phyloP scores from a whole-genome alignment of 2,329 filamentous ascomycete species.

The Diaporthe helianthi region DNA sequence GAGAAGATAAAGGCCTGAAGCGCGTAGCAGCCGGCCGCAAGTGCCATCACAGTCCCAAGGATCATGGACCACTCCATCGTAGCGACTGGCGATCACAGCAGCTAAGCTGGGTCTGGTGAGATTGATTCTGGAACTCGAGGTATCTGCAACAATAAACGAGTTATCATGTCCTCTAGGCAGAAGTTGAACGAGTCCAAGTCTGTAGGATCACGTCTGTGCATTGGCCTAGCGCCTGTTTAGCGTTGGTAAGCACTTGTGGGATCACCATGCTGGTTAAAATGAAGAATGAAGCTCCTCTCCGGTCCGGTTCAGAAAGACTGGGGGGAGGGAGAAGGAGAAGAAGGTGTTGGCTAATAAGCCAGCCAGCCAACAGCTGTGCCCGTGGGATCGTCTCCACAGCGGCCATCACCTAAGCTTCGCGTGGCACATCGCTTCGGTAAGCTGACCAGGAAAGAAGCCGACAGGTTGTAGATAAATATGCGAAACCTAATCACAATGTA shows the following conservation, averaged over 20 bases:
- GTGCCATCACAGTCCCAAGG: neutral
- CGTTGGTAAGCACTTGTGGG: neutral
- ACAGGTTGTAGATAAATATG: neutral
- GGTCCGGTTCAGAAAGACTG: neutral
- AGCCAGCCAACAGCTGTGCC: neutral
- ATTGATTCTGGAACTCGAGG: neutral
- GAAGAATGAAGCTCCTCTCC: neutral
- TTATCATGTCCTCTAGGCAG: neutral
- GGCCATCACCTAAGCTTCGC: no score
- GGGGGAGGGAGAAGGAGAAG: no score
- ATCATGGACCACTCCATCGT: neutral
- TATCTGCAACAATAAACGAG: neutral
- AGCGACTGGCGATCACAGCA: neutral
- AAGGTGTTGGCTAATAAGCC: neutral
- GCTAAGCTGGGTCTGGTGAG: neutral
- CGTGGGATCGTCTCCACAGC: neutral
- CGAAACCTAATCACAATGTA: neutral
- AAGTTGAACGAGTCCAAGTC: neutral
- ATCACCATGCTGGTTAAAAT: neutral
- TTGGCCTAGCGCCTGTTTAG: neutral
- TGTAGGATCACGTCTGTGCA: neutral
- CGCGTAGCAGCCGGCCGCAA: constrained; percentile 7
- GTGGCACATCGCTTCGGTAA: neutral
- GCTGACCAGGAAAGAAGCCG: neutral
- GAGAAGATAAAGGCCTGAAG: constrained; percentile 23